A percentile compares a stretch with the other conserved stretches of the same genome.
These are phyloP conservation scores for Penicillium verrucosum DNA, from an alignment of 2,329 filamentous ascomycete species.

Conservation along the genomic window DNA sequence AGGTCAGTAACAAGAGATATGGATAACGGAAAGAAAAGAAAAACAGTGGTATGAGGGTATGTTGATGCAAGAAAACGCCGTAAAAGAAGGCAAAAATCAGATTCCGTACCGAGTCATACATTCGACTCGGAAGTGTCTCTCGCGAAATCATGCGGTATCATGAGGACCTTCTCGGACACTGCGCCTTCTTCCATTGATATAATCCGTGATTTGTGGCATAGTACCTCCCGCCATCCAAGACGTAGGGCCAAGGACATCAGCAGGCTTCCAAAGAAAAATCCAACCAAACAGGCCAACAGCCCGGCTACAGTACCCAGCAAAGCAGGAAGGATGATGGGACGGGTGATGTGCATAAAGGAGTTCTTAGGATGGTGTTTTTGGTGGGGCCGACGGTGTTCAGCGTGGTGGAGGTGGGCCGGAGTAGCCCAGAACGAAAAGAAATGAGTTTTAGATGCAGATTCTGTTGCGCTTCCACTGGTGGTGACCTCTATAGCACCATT, in stretches of 20 bases:
- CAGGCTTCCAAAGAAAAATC: slow-evolving; percentile 36
- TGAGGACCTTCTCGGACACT: slow-evolving; percentile 17
- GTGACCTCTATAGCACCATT: background rate
- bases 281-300: slow-evolving; percentile 37
- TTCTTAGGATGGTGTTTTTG: slow-evolving; percentile 11
- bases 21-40: background rate
- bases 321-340: slow-evolving; percentile 39
- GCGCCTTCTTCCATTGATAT: slow-evolving; percentile 11
- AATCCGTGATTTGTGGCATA: background rate
- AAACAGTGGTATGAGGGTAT: background rate
- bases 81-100: background rate
- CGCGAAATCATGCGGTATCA: slow-evolving; percentile 12
- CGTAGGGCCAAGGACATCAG: slow-evolving; percentile 14
- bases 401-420: slow-evolving; percentile 15
- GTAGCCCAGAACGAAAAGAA: slow-evolving; percentile 18
- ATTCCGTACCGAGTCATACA: slow-evolving; percentile 1
- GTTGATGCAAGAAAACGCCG: background rate
- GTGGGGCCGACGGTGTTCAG: slow-evolving; percentile 20
- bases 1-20: background rate
- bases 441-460: slow-evolving; percentile 10
- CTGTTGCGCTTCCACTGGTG: background rate
- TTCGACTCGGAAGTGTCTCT: slow-evolving; percentile 1
- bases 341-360: slow-evolving; percentile 29
- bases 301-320: slow-evolving; percentile 39
- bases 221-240: slow-evolving; percentile 4